Base-by-base conservation (phyloP, 306 rosid genomes). In the Cicer arietinum region DNA sequence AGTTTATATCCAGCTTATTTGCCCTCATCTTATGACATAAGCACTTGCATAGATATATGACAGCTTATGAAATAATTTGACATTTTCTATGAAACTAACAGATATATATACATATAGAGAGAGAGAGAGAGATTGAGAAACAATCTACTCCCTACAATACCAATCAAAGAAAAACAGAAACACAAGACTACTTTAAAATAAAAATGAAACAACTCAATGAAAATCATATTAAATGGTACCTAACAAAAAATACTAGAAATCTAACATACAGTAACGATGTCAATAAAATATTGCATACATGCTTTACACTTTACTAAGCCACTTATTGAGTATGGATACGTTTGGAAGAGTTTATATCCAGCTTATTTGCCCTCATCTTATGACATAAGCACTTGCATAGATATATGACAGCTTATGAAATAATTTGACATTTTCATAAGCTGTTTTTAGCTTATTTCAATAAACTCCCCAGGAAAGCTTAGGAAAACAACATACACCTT, bases 281-380 rank as follows among this genome's bases (percentile, higher is more conserved):
- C 37, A 69, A 56, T 10, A 68, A 60, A 43, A 77, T 48, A n/a
- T n/a, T 58, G 7, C 75, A 16, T 17, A 6, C 51, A 57, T 10
- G 20, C 18, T 46, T 77, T 45, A 58, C 6, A 42, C n/a, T 50
- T 50, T 25, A 74, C 63, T 42, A 18, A 50, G 46, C 47, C 42
- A 44, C 40, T 54, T 43, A 40, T 58, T 77, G 35, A 69, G 42
- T 6, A 6, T 35, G 35, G 53, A 17, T 13, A 6, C n/a, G 17
- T 48, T 48, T 5, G 53, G 17, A 48, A 4, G 53, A 13, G 7
- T 48, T 13, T 48, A 48, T 13, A 30, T 30, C 37, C 37, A 30
- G 37, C 37, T 30, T 30, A 3, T 30, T 30, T 30, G 6, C 4
- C 5, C 37, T 13, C n/a, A 48, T 13, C 17, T 13, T 48, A 12